Evolutionary conservation across 1,139 yeast species (phyloP), one percentile per base, ranked within the genome.

Genomic region (Suhomyces terraborum): DNA sequence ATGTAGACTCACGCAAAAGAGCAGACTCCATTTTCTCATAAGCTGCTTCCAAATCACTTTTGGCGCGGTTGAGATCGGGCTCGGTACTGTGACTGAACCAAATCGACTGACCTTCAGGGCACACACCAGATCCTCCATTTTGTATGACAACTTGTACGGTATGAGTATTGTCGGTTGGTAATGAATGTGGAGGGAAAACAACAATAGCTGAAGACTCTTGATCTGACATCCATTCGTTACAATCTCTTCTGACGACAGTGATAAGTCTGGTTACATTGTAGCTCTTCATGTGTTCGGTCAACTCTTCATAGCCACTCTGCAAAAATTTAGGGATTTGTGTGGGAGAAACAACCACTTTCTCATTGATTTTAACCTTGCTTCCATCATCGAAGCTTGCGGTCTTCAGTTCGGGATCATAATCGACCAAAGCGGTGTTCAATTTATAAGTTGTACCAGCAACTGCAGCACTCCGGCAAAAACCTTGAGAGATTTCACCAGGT

Each of bases 361-460:
- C 97, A 43, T 82, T 76, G 36, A 89, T 87, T 49, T 75, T 77
- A 32, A 89, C 81, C 36, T 73, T 68, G 12, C 89, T 77, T 24
- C 95, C 94, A 59, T 91, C 97, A 51, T 79, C 75, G 50, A 93
- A 80, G 35, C 73, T 72, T 6, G 95, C 96, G 25, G 80, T 67
- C 56, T 84, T 82, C 34, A 78, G 68, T 28, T 63, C 65, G 19
- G 84, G 80, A 61, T 89, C 93, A 61, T 73, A 85, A 35, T 80
- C 79, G 7, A 69, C 67, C 43, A 89, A 64, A 35, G 73, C 64
- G 14, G 94, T 83, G 58, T 84, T 80, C 43, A 93, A 73, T 64
- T 89, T 89, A 66, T 91, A 93, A 28, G 95, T 88, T 43, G 97
- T 87, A 45, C 98, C 98, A 22, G 95, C 98, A 47, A 93, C 98